Evolutionary conservation across 768 basidiomycete genomes (phyloP), one percentile per base, ranked within the genome.

Genomic region (Favolaschia claudopus): DNA sequence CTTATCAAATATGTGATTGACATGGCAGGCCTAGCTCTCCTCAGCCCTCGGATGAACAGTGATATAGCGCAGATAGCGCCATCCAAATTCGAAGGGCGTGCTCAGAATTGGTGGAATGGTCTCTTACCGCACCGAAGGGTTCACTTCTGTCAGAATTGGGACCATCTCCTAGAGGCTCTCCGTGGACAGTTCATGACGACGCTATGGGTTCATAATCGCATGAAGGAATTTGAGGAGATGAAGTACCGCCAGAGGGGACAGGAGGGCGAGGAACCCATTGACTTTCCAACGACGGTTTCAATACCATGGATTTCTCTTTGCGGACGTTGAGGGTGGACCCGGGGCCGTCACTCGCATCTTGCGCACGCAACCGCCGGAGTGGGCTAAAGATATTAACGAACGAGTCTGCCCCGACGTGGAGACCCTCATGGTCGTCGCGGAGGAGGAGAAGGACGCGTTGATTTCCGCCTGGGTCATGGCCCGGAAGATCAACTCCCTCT

Each of bases 61-160:
- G 46, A 36, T 1, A 22, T 51, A 17, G 57, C 48, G 14, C 39
- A 50, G 24, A 28, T 52, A 5, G 57, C 57, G 3, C 57, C 57
- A 6, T 28, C 20, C 14, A 42, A 31, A 15, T 52, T 50, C 27
- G 43, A 22, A 3, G 57, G 32, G 10, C 31, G 28, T 2, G 57
- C 57, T 5, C 1, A 10, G 32, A 28, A 5, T 5, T 59, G 57
- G 57, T 59, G 47, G 47, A 50, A 45, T 25, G 24, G 5, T 10
- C 32, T 55, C 10, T 27, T 52, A 39, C 27, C 27, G 39, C 7
- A 39, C 50, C 8, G 25, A 9, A 4, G 28, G 20, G 13, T 58
- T 46, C n/a, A 48, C 27, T 32, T 14, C 17, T 2, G 6, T 3
- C 53, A 31, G 2, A 31, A 10, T 2, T 44, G 42, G 42, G 42